Percentiles rank a stretch among this genome's conserved stretches.
Evolutionary conservation across 177 flowering plant genomes (phyloP).

Genomic region (Vitis hybrid): DNA sequence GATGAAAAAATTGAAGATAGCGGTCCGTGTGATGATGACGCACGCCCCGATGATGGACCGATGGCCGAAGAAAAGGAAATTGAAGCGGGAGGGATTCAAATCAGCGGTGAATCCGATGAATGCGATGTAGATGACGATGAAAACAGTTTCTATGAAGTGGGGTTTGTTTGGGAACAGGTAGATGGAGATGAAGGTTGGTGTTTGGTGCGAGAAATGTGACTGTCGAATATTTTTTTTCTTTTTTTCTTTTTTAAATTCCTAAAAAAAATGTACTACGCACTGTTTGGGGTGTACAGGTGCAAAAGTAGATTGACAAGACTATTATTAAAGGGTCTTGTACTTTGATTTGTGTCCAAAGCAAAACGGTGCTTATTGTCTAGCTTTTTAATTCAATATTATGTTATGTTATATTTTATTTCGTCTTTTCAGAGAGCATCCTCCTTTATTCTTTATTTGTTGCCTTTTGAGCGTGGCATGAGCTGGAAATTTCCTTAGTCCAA

Average conservation of each 20-base stretch:
- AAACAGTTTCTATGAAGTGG: constrained; percentile 42
- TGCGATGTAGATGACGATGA: constrained; percentile 24
- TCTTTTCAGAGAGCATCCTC: too few relatives aligned
- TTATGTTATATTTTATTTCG: too few relatives aligned
- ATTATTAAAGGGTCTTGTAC: constrained; percentile 3
- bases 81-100: not conserved
- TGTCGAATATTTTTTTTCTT: not conserved
- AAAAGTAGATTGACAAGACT: too few relatives aligned
- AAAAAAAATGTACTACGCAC: too few relatives aligned
- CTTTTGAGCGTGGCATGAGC: too few relatives aligned
- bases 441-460: too few relatives aligned
- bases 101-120: not conserved
- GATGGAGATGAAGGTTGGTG: constrained; percentile 64
- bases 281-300: too few relatives aligned
- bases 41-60: not conserved
- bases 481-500: too few relatives aligned
- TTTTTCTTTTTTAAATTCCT: too few relatives aligned
- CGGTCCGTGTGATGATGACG: not conserved
- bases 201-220: constrained; percentile 42
- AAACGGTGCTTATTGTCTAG: too few relatives aligned
- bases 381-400: too few relatives aligned
- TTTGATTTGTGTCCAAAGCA: not conserved
- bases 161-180: constrained; percentile 29
- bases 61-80: not conserved
- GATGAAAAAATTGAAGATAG: constrained; percentile 1